These are phyloP conservation scores for Phytophthora syringae DNA, from an alignment of 352 stramenopile species.

Conservation along the genomic window DNA sequence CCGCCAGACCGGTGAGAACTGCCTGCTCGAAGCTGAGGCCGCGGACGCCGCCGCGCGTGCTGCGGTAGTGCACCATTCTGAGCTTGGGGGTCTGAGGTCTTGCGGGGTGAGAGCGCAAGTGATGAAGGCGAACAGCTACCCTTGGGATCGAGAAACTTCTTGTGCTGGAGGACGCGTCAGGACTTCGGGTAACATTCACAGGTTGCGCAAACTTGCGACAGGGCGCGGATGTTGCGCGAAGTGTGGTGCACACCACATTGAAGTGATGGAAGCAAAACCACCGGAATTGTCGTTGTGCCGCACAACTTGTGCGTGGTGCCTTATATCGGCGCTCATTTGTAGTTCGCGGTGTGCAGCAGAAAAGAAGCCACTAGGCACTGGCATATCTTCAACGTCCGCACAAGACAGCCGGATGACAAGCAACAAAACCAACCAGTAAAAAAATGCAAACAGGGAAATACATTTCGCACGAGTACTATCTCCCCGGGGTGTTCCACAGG, in stretches of 20 bases:
- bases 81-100: background rate
- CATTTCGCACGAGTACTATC: slow-evolving; percentile 39
- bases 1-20: slow-evolving; percentile 86
- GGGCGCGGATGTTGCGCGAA: slow-evolving; percentile 6
- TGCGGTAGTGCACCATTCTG: slow-evolving; percentile 85
- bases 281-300: no score
- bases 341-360: no score
- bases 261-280: no score
- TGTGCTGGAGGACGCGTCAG: slow-evolving; percentile 19
- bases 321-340: no score
- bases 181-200: slow-evolving; percentile 5
- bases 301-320: no score
- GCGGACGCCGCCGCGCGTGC: slow-evolving; percentile 81
- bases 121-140: background rate
- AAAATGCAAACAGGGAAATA: slow-evolving; percentile 46
- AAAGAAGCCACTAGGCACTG: no score
- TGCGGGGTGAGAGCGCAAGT: slow-evolving; percentile 13
- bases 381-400: no score
- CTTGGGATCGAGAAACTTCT: slow-evolving; percentile 23
- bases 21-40: slow-evolving; percentile 88
- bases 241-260: slow-evolving; percentile 15
- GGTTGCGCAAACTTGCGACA: slow-evolving; percentile 29
- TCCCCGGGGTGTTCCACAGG: slow-evolving; percentile 31
- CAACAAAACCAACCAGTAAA: no score
- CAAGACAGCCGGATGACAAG: no score